Evolutionary conservation across 1,284 basidiomycete species (phyloP), one percentile per base, ranked within the genome.

Genomic region (Hymenochaete sp.): DNA sequence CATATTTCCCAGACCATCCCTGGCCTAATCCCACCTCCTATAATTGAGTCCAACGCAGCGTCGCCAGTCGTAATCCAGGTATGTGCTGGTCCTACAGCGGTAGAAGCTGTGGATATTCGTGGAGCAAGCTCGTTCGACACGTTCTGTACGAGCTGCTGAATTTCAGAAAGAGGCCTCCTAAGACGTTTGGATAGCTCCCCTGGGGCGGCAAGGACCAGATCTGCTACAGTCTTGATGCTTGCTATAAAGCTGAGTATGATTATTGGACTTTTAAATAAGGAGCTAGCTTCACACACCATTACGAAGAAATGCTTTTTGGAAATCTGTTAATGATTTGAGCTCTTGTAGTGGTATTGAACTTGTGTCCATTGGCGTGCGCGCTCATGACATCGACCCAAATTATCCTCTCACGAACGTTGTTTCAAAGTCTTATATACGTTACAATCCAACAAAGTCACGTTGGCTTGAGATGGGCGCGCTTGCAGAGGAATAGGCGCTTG

Each of bases 1-100:
- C 73, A 77, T 29, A 93, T 64, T 57, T 93, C 90, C 74, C 85
- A 92, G 11, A 93, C 53, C 71, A 81, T 80, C 1, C 87, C 80
- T 1, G 81, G 75, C 42, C 73, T 65, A 11, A 92, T 68, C 3
- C 90, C 90, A 10, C 87, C 87, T 9, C 82, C 82, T 0, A 93
- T 64, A 6, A 72, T 63, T 19, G 61, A 49, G 57, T 93, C 88
- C 7, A 93, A 63, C 8, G 63, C 56, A 1, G 62, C 49, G 58
- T 91, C 86, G 0, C 88, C 89, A 0, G 83, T 85, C 0, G 83
- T 78, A 55, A 78, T 75, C 26, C 57, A 62, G 36, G 71, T 67
- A 18, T 65, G 59, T n/a, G 60, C 63, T 5, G 32, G 13, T 35
- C 13, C 21, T n/a, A n/a, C 13, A 35, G 13, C 21, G 14, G 32